Percentiles rank a stretch among this genome's conserved stretches.
phyloP scores from a whole-genome alignment of 108 stramenopile species.

The Fistulifera pelliculosa region DNA sequence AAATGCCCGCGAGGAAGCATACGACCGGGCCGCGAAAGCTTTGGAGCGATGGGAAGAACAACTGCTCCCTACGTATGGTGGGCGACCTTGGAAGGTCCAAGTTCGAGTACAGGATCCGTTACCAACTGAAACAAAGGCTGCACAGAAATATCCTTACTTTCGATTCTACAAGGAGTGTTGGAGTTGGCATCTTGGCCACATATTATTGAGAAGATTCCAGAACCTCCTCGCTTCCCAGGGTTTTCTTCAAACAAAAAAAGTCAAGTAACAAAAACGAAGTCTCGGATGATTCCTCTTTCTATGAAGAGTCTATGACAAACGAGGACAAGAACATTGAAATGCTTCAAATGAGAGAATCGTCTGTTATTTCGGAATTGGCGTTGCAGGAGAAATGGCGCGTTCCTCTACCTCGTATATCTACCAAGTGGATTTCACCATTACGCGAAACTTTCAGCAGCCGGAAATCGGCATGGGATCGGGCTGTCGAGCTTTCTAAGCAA shows the following conservation, averaged over 20 bases:
- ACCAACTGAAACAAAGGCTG: slow-evolving; percentile 12
- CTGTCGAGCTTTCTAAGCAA: slow-evolving; percentile 10
- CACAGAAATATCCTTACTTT: slow-evolving; percentile 26
- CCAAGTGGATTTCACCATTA: slow-evolving; percentile 62
- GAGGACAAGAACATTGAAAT: background rate
- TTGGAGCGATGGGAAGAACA: slow-evolving; percentile 8
- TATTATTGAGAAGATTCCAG: slow-evolving; percentile 37
- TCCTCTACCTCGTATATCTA: slow-evolving; percentile 23
- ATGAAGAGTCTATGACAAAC: background rate
- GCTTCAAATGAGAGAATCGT: background rate
- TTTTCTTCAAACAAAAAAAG: background rate
- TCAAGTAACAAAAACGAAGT: background rate
- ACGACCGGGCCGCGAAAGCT: slow-evolving; percentile 46
- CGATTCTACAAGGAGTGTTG: slow-evolving; percentile 29
- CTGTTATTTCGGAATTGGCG: slow-evolving; percentile 22
- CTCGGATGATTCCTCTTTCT: background rate
- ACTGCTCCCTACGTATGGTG: slow-evolving; percentile 65
- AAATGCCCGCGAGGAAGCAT: slow-evolving; percentile 22
- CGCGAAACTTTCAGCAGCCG: slow-evolving; percentile 49
- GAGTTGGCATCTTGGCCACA: slow-evolving; percentile 64
- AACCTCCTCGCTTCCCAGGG: slow-evolving; percentile 24
- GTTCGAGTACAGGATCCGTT: slow-evolving; percentile 26
- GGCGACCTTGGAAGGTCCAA: slow-evolving; percentile 58
- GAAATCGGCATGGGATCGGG: slow-evolving; percentile 51
- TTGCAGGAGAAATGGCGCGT: slow-evolving; percentile 15